These are phyloP conservation scores for Trichoderma pleuroti DNA, from an alignment of 2,329 filamentous ascomycete genomes.

Conservation along the genomic window DNA sequence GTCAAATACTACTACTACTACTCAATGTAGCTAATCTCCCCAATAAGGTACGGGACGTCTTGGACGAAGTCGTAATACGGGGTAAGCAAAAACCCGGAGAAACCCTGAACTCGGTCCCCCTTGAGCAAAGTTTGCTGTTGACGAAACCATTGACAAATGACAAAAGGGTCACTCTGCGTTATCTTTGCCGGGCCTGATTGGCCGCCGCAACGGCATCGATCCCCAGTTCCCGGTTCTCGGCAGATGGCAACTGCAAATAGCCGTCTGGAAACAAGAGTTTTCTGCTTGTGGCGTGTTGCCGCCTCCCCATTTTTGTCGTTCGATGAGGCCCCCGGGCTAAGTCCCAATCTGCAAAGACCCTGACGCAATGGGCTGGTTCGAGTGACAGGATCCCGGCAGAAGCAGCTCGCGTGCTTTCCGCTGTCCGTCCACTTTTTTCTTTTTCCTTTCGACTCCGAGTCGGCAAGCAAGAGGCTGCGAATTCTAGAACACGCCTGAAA, in stretches of 20 bases:
- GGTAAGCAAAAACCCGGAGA: neutral
- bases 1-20: neutral
- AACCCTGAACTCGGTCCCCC: neutral
- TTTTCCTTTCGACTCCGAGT: too few relatives aligned
- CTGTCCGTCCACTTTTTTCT: neutral
- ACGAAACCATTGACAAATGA: neutral
- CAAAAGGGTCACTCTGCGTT: neutral
- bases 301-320: conserved; percentile 16
- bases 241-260: neutral
- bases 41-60: neutral
- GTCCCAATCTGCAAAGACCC: conserved; percentile 7
- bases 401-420: conserved; percentile 1
- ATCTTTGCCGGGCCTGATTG: neutral
- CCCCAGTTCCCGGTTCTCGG: conserved; percentile 8
- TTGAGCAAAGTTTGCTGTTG: neutral
- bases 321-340: conserved; percentile 10
- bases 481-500: conserved; percentile 2
- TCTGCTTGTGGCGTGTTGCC: conserved; percentile 5
- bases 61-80: neutral
- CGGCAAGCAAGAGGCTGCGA: neutral
- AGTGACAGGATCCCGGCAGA: neutral
- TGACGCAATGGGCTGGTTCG: conserved; percentile 8
- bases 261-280: neutral
- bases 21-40: neutral
- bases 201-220: neutral